Conservation (phyloP, 805 yeast genomes). For the Hyphopichia homilentoma region DNA sequence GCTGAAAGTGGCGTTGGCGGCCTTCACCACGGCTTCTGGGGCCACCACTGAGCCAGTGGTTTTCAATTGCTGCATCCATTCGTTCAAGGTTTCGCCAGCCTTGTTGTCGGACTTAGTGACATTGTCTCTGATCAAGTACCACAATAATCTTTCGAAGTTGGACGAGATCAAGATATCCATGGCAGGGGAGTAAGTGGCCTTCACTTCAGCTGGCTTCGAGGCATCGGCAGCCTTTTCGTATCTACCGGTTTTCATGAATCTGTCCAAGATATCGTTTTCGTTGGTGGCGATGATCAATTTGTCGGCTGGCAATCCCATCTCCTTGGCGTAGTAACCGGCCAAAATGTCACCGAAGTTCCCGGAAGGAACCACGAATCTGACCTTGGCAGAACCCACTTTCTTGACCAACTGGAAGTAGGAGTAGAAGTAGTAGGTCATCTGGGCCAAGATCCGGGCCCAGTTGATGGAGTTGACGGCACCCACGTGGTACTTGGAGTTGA, state of each 20-base stretch:
- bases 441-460: constrained; percentile 99
- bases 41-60: constrained; percentile 72
- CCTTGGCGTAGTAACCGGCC: constrained; percentile 92
- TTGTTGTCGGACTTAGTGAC: constrained; percentile 52
- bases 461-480: constrained; percentile 98
- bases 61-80: constrained; percentile 80
- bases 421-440: constrained; percentile 93
- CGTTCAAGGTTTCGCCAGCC: constrained; percentile 70
- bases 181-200: constrained; percentile 93
- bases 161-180: constrained; percentile 97
- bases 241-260: constrained; percentile 83
- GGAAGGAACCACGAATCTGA: constrained; percentile 90
- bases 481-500: constrained; percentile 85
- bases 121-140: constrained; percentile 85
- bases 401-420: constrained; percentile 74
- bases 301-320: constrained; percentile 92
- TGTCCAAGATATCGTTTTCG: constrained; percentile 89
- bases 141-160: constrained; percentile 91
- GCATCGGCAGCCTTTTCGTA: constrained; percentile 66
- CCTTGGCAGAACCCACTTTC: constrained; percentile 34
- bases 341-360: constrained; percentile 98
- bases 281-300: constrained; percentile 91
- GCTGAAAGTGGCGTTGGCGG: constrained; percentile 67
- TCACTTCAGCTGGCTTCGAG: constrained; percentile 50
- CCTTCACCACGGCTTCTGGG: constrained; percentile 56